Conservation (phyloP, 805 yeast genomes). For the Yamadazyma kitorensis region DNA sequence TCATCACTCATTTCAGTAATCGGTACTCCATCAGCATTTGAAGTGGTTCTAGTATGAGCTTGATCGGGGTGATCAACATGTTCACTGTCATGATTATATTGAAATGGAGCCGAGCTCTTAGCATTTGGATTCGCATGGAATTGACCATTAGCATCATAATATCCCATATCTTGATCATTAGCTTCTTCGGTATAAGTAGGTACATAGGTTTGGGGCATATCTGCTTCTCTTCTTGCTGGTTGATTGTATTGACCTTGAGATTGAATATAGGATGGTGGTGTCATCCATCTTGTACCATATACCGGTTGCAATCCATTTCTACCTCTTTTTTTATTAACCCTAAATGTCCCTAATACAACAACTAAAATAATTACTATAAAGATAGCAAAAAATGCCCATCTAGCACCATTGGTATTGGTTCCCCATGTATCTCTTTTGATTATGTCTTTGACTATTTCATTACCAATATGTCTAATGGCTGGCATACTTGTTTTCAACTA, state of each 20-base stretch:
- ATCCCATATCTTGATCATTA: constrained; percentile 74
- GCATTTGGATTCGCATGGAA: constrained; percentile 34
- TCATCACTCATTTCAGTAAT: constrained; percentile 4
- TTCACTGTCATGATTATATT: constrained; percentile 4
- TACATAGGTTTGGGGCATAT: constrained; percentile 43
- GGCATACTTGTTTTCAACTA: background rate
- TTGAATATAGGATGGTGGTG: constrained; percentile 76
- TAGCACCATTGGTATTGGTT: constrained; percentile 31
- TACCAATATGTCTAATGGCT: background rate
- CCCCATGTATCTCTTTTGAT: constrained; percentile 14
- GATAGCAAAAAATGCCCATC: constrained; percentile 67
- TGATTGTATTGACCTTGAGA: constrained; percentile 57
- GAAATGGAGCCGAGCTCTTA: constrained; percentile 6
- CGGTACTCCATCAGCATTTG: constrained; percentile 10
- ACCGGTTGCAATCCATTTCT: constrained; percentile 55
- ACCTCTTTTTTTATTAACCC: constrained; percentile 53
- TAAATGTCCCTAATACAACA: constrained; percentile 48
- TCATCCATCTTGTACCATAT: constrained; percentile 79
- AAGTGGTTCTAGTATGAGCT: constrained; percentile 10
- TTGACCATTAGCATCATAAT: constrained; percentile 61
- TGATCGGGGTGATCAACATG: constrained; percentile 6
- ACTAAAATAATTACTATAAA: constrained; percentile 48
- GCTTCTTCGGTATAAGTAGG: constrained; percentile 69
- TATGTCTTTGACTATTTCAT: constrained; percentile 1
- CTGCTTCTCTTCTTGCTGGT: constrained; percentile 40